Evolutionary conservation across 805 yeast genomes (phyloP), one percentile per base, ranked within the genome.

Genomic region (Cyberlindnera samutprakarnensis): DNA sequence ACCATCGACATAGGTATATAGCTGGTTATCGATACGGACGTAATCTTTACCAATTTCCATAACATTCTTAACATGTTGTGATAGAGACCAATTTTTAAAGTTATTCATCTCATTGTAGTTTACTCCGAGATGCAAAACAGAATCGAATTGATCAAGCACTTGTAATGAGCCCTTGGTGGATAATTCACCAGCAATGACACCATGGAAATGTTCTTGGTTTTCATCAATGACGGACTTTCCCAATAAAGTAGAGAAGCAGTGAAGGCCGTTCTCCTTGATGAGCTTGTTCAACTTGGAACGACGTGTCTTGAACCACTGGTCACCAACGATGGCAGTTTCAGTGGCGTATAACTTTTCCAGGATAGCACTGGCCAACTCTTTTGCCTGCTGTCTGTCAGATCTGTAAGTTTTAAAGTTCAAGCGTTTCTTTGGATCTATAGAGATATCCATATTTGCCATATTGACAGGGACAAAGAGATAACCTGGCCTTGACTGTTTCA

Each of bases 241-340:
- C 25, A 38, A 16, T 3, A 23, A 10, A 3, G 44, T 32, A 7
- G 29, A 20, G 27, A 47, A 47, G 13, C 28, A 17, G 17, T 47
- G 44, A 6, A 47, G 30, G 23, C 58, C 47, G 19, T 66, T 47
- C 6, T 27, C 25, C 4, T 47, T 23, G 15, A 77, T 66, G 21
- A 87, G 62, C 18, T 62, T 44, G 38, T 68, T 66, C 29, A 80
- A 59, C 14, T 55, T 39, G 1, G 43, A 35, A 13, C 65, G 61
- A 24, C 64, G 61, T 32, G 92, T 67, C 36, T 75, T 74, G 10
- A 78, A 68, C 40, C 83, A 64, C n/a, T 75, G 67, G 53, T 87
- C 96, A 18, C 72, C 84, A 31, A 87, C 49, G 14, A 88, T 54
- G 4, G 79, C 72, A n/a, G 94, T 90, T 7, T 58, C 65, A 36